Percentiles rank a stretch among this genome's conserved stretches.
These are phyloP conservation scores for Obba rivulosa DNA, from an alignment of 768 basidiomycete species.

Conservation along the genomic window DNA sequence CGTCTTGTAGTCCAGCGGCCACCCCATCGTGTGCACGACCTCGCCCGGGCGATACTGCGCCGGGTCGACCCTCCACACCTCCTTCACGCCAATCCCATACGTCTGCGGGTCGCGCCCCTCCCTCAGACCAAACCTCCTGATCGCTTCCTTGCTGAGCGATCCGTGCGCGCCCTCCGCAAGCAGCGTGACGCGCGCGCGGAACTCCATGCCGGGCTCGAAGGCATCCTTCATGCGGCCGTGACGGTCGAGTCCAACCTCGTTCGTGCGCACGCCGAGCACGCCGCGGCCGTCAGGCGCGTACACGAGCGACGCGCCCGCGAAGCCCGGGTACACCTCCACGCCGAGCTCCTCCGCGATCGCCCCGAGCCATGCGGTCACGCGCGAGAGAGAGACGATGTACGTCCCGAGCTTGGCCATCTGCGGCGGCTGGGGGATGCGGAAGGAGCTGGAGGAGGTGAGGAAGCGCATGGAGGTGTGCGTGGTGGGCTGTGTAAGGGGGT, in stretches of 20 bases:
- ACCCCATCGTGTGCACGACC: conserved; percentile 92
- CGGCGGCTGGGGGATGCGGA: conserved; percentile 92
- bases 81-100: conserved; percentile 94
- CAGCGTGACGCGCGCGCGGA: conserved; percentile 86
- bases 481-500: conserved; percentile 80
- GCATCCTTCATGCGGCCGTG: conserved; percentile 70
- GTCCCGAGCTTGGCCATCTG: conserved; percentile 96
- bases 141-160: conserved; percentile 75
- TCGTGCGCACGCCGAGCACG: conserved; percentile 81
- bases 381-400: conserved; percentile 86
- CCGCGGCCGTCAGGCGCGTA: conserved; percentile 55
- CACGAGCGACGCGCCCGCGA: conserved; percentile 84
- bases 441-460: conserved; percentile 59
- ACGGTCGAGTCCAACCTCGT: conserved; percentile 89
- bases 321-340: conserved; percentile 95
- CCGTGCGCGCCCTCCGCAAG: conserved; percentile 96
- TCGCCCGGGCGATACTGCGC: conserved; percentile 64
- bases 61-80: conserved; percentile 87
- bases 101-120: conserved; percentile 78
- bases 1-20: conserved; percentile 79
- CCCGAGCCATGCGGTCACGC: conserved; percentile 86
- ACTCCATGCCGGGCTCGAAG: conserved; percentile 96
- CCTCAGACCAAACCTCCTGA: conserved; percentile 70
- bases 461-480: conserved; percentile 80
- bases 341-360: conserved; percentile 80